These are phyloP conservation scores for Wallacemonas sp. DNA, from an alignment of 208 protist genomes.

Conservation along the genomic window DNA sequence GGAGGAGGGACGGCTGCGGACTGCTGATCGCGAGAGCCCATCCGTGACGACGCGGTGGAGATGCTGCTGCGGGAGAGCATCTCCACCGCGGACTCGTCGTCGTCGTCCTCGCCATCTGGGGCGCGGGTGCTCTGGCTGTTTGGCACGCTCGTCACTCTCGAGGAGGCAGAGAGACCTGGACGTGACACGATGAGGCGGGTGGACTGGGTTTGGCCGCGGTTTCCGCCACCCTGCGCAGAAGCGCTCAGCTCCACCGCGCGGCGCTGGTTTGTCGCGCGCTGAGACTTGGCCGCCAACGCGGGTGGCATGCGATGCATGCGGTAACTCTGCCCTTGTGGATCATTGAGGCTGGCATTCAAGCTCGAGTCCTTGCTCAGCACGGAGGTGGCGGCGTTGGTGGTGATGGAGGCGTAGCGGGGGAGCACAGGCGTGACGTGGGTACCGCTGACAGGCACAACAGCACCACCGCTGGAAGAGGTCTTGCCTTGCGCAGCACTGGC, in stretches of 20 bases:
- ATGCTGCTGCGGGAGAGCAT: background rate
- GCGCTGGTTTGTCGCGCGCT: conserved; percentile 6
- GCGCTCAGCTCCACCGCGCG: background rate
- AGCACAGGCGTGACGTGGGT: background rate
- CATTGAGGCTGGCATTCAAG: too few species aligned
- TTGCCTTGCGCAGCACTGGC: background rate
- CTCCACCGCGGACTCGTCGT: conserved; percentile 6
- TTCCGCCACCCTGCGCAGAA: background rate
- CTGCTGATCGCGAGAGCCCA: too few species aligned
- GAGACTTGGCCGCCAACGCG: conserved; percentile 6
- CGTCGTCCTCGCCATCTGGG: background rate
- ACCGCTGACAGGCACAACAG: background rate
- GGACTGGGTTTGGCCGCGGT: background rate
- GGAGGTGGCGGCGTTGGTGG: background rate
- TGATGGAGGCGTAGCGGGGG: background rate
- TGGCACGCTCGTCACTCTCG: background rate
- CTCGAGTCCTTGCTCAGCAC: conserved; percentile 1
- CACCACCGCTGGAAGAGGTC: too few species aligned
- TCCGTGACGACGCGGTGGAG: too few species aligned
- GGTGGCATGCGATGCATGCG: conserved; percentile 12
- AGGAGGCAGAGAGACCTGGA: background rate
- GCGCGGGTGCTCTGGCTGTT: conserved; percentile 9
- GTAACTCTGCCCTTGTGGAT: background rate
- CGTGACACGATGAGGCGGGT: background rate
- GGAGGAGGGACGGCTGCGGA: too few species aligned